Percentiles rank a stretch among this genome's conserved stretches.
phyloP scores from a whole-genome alignment of 2,329 filamentous ascomycete species.

The Trichoderma aggressivum region DNA sequence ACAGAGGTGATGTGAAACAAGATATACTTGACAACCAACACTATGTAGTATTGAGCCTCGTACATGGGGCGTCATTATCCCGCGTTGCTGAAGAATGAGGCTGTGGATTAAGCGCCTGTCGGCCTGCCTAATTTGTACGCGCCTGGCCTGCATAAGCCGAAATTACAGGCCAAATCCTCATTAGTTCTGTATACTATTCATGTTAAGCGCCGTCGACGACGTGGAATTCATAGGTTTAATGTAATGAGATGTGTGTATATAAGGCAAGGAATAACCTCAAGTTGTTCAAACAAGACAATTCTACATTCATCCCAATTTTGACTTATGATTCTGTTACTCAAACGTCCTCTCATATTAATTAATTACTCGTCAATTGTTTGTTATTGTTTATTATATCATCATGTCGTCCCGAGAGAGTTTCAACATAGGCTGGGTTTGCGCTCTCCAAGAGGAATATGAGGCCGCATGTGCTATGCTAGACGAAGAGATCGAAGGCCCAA shows the following conservation, averaged over 20 bases:
- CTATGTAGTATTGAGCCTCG: not conserved
- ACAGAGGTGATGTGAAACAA: not conserved
- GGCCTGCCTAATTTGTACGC: not conserved
- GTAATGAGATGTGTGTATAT: not conserved
- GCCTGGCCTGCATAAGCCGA: not conserved
- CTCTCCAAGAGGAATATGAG: not conserved
- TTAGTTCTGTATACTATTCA: not conserved
- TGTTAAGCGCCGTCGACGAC: not conserved
- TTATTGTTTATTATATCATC: not conserved
- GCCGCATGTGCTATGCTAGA: not conserved
- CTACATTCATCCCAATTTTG: not conserved
- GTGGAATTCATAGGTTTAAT: accelerated
- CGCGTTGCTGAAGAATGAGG: not conserved
- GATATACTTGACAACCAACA: not conserved
- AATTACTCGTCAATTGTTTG: not conserved
- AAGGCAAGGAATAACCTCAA: not conserved
- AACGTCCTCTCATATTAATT: not conserved
- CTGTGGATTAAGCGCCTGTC: not conserved
- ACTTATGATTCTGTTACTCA: not conserved
- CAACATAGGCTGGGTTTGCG: not conserved
- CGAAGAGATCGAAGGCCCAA: not conserved
- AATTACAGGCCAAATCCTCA: not conserved
- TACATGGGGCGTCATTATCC: not conserved
- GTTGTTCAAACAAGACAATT: not conserved
- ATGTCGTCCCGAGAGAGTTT: not conserved